These are phyloP conservation scores for Coccomyxa sp. DNA, from an alignment of 139 green algal genomes.

Conservation along the genomic window DNA sequence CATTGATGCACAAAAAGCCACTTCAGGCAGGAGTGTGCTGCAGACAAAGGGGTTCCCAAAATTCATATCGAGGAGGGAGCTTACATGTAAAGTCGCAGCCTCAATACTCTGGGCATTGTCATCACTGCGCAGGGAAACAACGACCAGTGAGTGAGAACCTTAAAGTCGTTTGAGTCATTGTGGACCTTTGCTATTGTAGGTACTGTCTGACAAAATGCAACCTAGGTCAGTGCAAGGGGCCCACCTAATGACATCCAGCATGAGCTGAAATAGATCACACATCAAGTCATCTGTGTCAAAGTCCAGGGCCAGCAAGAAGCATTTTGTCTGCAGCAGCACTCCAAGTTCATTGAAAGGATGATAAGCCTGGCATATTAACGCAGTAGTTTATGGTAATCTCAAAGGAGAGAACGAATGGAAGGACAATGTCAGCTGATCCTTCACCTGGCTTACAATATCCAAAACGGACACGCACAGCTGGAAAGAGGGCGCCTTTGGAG, in stretches of 20 bases:
- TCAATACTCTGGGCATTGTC: constrained; percentile 33
- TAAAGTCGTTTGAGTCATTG: not conserved
- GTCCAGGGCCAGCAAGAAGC: constrained; percentile 58
- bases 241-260: constrained; percentile 54
- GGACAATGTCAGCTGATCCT: not conserved
- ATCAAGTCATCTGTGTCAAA: constrained; percentile 39
- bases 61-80: not conserved
- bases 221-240: not conserved
- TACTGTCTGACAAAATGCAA: too few species aligned
- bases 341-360: not conserved
- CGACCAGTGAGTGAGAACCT: not conserved
- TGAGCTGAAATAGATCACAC: constrained; percentile 29
- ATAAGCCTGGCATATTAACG: too few species aligned
- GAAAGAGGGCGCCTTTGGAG: constrained; percentile 42
- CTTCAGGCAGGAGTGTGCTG: too few species aligned
- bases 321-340: constrained; percentile 35
- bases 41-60: constrained; percentile 23
- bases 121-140: constrained; percentile 11
- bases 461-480: constrained; percentile 44
- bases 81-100: constrained; percentile 20
- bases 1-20: too few species aligned
- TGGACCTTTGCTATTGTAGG: too few species aligned
- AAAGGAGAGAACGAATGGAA: too few species aligned
- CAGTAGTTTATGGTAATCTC: too few species aligned
- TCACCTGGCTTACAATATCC: constrained; percentile 48